Evolutionary conservation across 768 basidiomycete species (phyloP).

Genomic region (Asterophora lycoperdoides): DNA sequence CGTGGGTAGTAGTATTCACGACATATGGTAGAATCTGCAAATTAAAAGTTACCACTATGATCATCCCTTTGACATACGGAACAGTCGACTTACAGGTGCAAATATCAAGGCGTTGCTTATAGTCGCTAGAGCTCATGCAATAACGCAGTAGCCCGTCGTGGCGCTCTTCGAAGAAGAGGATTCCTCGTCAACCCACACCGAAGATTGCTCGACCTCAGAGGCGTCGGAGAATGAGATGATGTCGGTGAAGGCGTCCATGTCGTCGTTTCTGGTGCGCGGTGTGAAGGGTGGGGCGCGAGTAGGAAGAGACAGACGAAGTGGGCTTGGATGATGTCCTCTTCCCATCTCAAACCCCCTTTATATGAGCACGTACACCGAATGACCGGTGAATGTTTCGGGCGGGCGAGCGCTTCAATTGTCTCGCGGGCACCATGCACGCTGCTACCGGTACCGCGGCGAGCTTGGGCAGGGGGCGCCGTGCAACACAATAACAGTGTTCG

Average conservation of each 20-base stretch:
- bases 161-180: background rate
- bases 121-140: slow-evolving; percentile 5
- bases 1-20: background rate
- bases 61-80: background rate
- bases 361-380: background rate
- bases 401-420: background rate
- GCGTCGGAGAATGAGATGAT: background rate
- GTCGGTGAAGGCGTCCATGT: slow-evolving; percentile 10
- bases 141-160: slow-evolving; percentile 1
- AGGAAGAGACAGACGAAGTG: background rate
- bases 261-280: background rate
- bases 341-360: background rate
- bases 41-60: background rate
- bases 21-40: background rate
- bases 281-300: background rate
- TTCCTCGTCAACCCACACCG: slow-evolving; percentile 2
- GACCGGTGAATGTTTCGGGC: background rate
- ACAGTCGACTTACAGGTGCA: background rate
- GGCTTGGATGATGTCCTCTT: background rate
- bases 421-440: background rate
- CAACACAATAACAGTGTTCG: slow-evolving; percentile 2
- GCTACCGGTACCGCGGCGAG: background rate
- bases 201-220: slow-evolving; percentile 5
- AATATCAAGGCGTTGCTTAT: background rate
- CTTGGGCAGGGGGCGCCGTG: background rate